A percentile compares a stretch with the other conserved stretches of the same genome.
Evolutionary conservation across 257 asterid genomes (phyloP).

Genomic region (Solanum acaule): DNA sequence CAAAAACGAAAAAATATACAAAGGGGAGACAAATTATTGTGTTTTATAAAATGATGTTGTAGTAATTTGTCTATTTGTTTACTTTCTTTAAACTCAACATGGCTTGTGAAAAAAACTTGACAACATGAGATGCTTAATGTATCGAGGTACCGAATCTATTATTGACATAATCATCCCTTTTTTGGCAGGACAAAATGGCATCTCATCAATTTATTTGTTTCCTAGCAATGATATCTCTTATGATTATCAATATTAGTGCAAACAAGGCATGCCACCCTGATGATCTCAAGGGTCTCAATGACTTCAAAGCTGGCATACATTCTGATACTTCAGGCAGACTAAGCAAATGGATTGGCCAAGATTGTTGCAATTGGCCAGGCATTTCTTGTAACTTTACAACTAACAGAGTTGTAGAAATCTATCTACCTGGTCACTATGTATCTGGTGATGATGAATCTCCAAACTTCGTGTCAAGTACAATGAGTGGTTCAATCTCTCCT

Average conservation of each 20-base stretch:
- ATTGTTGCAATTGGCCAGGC: constrained; percentile 60
- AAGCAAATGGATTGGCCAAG: constrained; percentile 27
- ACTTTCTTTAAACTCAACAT: neutral
- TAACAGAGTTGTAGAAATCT: constrained; percentile 39
- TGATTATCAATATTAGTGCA: neutral
- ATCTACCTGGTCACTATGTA: constrained; percentile 39
- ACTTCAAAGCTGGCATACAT: constrained; percentile 28
- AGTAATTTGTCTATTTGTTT: neutral
- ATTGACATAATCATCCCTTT: neutral
- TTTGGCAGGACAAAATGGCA: neutral
- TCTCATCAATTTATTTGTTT: constrained; percentile 2
- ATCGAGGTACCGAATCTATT: neutral
- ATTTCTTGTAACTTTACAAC: constrained; percentile 30
- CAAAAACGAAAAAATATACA: neutral
- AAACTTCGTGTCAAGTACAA: neutral
- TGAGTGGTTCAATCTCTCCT: constrained; percentile 39
- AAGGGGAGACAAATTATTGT: neutral
- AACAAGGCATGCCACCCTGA: constrained; percentile 31
- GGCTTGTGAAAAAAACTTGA: neutral
- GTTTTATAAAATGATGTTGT: neutral
- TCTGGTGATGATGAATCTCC: constrained; percentile 6
- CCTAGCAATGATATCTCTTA: constrained; percentile 15
- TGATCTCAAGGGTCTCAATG: constrained; percentile 44
- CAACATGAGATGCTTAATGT: neutral
- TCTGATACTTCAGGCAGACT: constrained; percentile 34